phyloP scores from a whole-genome alignment of 306 rosid species.

The Vicia sativa region DNA sequence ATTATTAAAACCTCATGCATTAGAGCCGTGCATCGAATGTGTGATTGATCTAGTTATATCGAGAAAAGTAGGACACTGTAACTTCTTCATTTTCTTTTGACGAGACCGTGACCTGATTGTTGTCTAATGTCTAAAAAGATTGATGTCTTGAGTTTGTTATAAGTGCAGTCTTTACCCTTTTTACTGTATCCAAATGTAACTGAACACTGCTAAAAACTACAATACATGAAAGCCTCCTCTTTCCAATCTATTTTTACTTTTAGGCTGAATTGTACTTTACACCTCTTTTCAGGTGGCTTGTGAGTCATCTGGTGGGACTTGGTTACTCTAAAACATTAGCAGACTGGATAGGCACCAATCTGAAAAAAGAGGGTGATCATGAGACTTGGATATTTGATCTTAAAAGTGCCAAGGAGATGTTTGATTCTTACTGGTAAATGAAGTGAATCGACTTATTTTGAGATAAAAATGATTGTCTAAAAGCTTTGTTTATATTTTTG shows the following conservation, averaged over 20 bases:
- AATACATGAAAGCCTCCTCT: conserved; percentile 7
- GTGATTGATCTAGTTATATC: not conserved
- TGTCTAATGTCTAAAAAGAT: conserved; percentile 6
- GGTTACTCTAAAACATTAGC: conserved; percentile 85
- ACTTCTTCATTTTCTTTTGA: conserved; percentile 27
- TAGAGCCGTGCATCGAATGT: not conserved
- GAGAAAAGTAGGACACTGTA: not conserved
- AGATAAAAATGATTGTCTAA: not conserved
- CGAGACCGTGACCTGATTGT: conserved; percentile 6
- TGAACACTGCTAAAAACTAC: conserved; percentile 6
- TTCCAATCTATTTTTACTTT: conserved; percentile 4
- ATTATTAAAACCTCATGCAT: not conserved
- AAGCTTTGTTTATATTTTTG: not conserved
- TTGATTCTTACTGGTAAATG: conserved; percentile 77
- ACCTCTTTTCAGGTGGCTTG: conserved; percentile 83
- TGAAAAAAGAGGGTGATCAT: conserved; percentile 77
- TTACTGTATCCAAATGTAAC: not conserved
- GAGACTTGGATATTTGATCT: conserved; percentile 88
- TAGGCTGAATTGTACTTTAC: conserved; percentile 29
- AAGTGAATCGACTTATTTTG: conserved; percentile 23
- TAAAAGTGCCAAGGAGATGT: conserved; percentile 79
- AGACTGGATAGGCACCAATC: conserved; percentile 92
- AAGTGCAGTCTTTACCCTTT: conserved; percentile 17
- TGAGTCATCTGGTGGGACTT: conserved; percentile 74
- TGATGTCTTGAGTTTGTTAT: not conserved